Evolutionary conservation across 2,329 filamentous ascomycete species (phyloP), one percentile per base, ranked within the genome.

Genomic region (Canariomyces notabilis): DNA sequence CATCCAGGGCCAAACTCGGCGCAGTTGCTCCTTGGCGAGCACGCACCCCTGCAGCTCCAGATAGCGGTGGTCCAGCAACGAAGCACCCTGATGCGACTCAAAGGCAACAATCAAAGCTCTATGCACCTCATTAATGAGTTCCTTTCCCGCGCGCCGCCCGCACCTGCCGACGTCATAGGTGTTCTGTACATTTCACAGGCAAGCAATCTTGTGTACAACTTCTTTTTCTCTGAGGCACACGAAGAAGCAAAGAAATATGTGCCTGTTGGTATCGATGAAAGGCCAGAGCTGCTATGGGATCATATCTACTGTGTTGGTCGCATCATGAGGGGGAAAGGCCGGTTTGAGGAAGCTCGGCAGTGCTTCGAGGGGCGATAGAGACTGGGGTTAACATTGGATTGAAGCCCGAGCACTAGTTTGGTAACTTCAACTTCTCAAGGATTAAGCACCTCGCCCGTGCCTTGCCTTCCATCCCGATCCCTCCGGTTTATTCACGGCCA

Each of bases 61-160:
- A 16, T 41, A 15, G 38, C 31, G 23, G 38, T 41, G 23, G 38
- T 33, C 22, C 38, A 41, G 6, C 22, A 41, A 41, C 22, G 23
- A 32, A 41, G 38, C 38, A 19, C n/a, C n/a, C 22, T 41, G 16
- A 41, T 41, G 38, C 38, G 38, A 8, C 38, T 41, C 26, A 16
- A 19, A 41, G 38, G 38, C 38, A 15, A 41, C 23, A 41, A 32
- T 26, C 5, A 33, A 7, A 23, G 38, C 23, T 41, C 38, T 19
- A 19, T 16, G 14, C 38, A 23, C 12, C 6, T 41, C 12, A 41
- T 41, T 33, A n/a, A 41, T 14, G 22, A 32, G 15, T 33, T 41
- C 26, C 38, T 41, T 15, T 26, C 38, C 38, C 38, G 21, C 22
- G 38, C 16, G 20, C 38, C 38, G 21, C 38, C 38, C 19, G 38